Evolutionary conservation across 192 early-diverging fungal species (phyloP).

Genomic region (Chytriomyces confervae): DNA sequence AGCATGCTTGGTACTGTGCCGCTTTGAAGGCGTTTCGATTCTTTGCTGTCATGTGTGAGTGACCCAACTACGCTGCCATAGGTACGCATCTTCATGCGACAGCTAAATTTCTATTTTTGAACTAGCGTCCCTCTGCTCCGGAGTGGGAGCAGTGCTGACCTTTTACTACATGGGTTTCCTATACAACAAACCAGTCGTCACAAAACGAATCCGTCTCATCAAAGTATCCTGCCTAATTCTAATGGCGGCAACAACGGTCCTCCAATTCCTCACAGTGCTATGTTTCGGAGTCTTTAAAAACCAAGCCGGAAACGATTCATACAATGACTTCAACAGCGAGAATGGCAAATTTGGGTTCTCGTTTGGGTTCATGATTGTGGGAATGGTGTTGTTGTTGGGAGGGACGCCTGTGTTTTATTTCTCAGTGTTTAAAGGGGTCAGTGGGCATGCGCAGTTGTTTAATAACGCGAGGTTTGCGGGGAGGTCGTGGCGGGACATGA

Average conservation of each 20-base stretch:
- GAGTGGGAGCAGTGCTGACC: background rate
- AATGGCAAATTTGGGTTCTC: background rate
- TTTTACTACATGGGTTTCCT: background rate
- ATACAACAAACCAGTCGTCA: background rate
- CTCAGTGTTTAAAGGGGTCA: background rate
- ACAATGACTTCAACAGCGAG: background rate
- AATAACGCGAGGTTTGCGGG: background rate
- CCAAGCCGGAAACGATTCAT: background rate
- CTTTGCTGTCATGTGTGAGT: constrained; percentile 1
- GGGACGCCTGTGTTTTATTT: background rate
- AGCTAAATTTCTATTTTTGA: background rate
- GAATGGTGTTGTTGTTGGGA: background rate
- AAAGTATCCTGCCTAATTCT: background rate
- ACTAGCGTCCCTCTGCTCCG: background rate
- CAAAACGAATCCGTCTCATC: background rate
- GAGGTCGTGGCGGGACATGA: background rate
- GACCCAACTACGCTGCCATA: background rate
- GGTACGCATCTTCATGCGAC: background rate
- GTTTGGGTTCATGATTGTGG: background rate
- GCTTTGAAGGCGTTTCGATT: background rate
- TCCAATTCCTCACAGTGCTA: background rate
- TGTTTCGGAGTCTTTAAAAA: background rate
- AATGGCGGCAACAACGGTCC: background rate
- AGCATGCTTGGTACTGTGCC: background rate
- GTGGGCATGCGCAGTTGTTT: background rate